Base-by-base conservation (phyloP, 768 basidiomycete genomes). In the Pisolithus marmoratus region DNA sequence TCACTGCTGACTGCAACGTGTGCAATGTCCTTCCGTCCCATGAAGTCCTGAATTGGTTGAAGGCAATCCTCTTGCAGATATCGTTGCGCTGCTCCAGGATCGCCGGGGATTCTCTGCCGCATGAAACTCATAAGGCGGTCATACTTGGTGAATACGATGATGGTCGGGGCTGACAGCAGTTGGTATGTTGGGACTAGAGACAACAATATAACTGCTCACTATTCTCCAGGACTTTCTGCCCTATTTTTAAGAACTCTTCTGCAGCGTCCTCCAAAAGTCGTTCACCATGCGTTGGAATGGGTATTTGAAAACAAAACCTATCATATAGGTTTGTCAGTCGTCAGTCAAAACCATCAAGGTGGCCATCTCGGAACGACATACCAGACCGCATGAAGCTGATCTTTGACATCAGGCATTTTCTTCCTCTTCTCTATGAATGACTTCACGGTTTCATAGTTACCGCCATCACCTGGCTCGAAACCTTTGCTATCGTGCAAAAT, bases 401-500 rank as follows among this genome's bases (percentile, higher is more conserved):
- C 53, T 20, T 41, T 51, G 5, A 58, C 15, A 14, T 49, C 43
- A 0, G 44, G 49, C 12, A 29, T 8, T 8, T 17, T n/a, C 31
- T 34, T 22, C 19, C 58, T 43, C 6, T 14, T 8, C 5, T 40
- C 6, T 37, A 59, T 59, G 49, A 59, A 59, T 17, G 42, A 29
- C 24, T 45, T 40, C 23, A 60, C 58, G 8, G 9, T 36, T 17
- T 51, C 20, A 29, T 45, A 38, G 38, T 46, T 59, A 19, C 27
- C 53, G 19, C 9, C 5, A n/a, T 38, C 40, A 11, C 58, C 58
- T 8, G 54, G 36, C 44, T 59, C 58, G 20, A 59, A 59, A 14
- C 58, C 58, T 50, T 42, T 24, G 31, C 58, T 59, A 15, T 59
- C 58, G 27, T 59, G 58, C 5, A 59, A 54, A 38, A 59, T 36